Evolutionary conservation across 2,329 filamentous ascomycete species (phyloP), one percentile per base, ranked within the genome.

Genomic region (Botrytis hyacinthi): DNA sequence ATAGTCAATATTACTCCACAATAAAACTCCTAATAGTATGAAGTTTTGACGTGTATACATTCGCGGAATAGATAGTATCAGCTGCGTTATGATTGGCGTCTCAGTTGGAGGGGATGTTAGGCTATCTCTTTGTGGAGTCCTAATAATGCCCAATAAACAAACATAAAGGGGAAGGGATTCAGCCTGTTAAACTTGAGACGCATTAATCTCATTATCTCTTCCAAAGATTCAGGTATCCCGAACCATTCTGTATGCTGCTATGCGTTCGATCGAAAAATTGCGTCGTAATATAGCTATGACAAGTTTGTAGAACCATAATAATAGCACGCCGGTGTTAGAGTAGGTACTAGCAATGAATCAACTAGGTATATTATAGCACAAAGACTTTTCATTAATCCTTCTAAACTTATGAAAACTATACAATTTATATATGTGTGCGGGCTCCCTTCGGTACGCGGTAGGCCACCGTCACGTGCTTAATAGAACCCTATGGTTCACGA

Each of bases 281-380:
- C 0, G 3, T 18, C 0, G 12, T n/a, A 54, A 54, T 1, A 29
- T 29, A 29, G n/a, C 6, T 4, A 29, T 54, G 5, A 0, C 0
- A 54, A 18, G 0, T 57, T 14, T 7, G 1, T 4, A 57, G 2
- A 57, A 57, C 8, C 0, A 29, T 9, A 0, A 29, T 18, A 54
- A 29, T 54, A 29, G 14, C 14, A 54, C n/a, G n/a, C n/a, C n/a
- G n/a, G n/a, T n/a, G n/a, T n/a, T n/a, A n/a, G n/a, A n/a, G n/a
- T n/a, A n/a, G n/a, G n/a, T n/a, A n/a, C n/a, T n/a, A n/a, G n/a
- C n/a, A n/a, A n/a, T n/a, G n/a, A n/a, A n/a, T n/a, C n/a, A n/a
- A n/a, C n/a, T n/a, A n/a, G n/a, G n/a, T n/a, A n/a, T n/a, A n/a
- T n/a, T n/a, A n/a, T n/a, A n/a, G n/a, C n/a, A n/a, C n/a, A n/a